Evolutionary conservation across 805 yeast genomes (phyloP), one percentile per base, ranked within the genome.

Genomic region (Starmerella geochares): DNA sequence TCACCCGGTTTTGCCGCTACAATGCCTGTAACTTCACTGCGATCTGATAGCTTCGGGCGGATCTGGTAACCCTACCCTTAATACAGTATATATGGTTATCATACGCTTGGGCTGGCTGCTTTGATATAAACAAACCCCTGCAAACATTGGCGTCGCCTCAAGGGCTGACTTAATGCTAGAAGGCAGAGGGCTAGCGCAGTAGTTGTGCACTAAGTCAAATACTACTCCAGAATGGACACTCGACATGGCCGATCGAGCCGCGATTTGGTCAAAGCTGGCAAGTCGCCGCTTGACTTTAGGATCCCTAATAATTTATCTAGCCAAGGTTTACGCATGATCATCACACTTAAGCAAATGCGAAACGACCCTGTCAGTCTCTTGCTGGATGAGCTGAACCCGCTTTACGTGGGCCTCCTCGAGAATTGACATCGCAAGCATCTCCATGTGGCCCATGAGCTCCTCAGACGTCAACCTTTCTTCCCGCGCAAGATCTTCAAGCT

Each of bases 291-390:
- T 27, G 29, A 27, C 8, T 14, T 31, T 31, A 8, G 11, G 17
- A 14, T 7, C 16, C 28, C 10, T 7, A 25, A 25, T 25, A 25
- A 25, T 25, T 25, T 7, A 10, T 25, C 28, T 25, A n/a, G n/a
- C n/a, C n/a, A n/a, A n/a, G n/a, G n/a, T n/a, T n/a, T n/a, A n/a
- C n/a, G n/a, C n/a, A n/a, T n/a, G 28, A 6, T 25, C 6, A 5
- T 29, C 32, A 16, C 19, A 4, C 24, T 9, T 24, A 10, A 40
- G 33, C 3, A 40, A 5, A 11, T 37, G 29, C 6, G 28, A 6
- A 6, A 46, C 20, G 2, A 50, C 45, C 4, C 48, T 29, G 7
- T 50, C 54, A 2, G 51, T 43, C 21, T 47, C 54, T 14, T 17
- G 13, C 3, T 29, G n/a, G 10, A 50, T 41, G 3, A 50, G 20